Conservation (phyloP, 1,284 basidiomycete genomes). For the Boletus subluridellus region DNA sequence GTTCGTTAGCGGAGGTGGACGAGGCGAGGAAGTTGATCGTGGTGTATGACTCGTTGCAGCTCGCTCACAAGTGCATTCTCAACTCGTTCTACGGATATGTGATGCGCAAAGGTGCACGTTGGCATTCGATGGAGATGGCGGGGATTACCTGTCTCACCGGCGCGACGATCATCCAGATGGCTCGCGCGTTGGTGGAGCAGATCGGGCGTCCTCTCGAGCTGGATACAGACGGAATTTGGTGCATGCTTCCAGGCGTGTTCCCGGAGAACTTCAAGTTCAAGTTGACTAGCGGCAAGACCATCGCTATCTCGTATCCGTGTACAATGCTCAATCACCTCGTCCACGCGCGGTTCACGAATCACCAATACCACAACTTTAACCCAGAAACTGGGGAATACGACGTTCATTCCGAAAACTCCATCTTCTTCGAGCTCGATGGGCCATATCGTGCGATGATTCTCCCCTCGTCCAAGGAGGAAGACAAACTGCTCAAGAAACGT, state of each 20-base stretch:
- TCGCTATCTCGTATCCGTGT: constrained; percentile 96
- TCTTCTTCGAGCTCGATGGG: constrained; percentile 99
- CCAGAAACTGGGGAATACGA: constrained; percentile 80
- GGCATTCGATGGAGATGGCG: constrained; percentile 99
- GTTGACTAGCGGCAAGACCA: constrained; percentile 82
- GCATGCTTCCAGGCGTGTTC: constrained; percentile 97
- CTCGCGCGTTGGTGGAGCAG: constrained; percentile 95
- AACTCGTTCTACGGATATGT: constrained; percentile 99
- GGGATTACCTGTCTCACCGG: constrained; percentile 99
- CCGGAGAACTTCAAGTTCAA: constrained; percentile 99
- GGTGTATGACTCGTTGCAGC: constrained; percentile 98
- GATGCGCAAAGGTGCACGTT: constrained; percentile 98
- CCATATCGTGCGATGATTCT: constrained; percentile 99
- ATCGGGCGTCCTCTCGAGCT: constrained; percentile 96
- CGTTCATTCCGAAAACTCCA: constrained; percentile 96
- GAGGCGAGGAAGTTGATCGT: constrained; percentile 99
- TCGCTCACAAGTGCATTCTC: constrained; percentile 99
- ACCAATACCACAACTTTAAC: constrained; percentile 96
- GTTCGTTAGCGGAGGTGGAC: constrained; percentile 81
- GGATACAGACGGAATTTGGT: constrained; percentile 99
- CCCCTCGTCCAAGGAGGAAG: constrained; percentile 98
- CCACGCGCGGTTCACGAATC: constrained; percentile 92
- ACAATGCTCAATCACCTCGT: constrained; percentile 99
- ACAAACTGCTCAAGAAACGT: constrained; percentile 97
- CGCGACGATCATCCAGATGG: constrained; percentile 99